phyloP scores from a whole-genome alignment of 805 yeast genomes.

The Starmerella floris region DNA sequence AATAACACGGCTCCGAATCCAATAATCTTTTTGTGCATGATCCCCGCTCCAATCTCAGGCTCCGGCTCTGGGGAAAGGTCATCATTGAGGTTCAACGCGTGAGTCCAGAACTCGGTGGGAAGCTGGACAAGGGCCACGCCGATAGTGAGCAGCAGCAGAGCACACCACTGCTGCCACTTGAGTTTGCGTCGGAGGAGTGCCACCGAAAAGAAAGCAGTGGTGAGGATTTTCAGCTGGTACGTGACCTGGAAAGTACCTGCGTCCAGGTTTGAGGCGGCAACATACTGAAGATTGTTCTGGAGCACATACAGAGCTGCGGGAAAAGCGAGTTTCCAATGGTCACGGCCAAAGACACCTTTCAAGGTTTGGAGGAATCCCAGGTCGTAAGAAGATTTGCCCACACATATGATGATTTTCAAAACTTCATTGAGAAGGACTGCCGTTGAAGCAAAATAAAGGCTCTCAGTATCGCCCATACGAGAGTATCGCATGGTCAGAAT shows the following conservation, averaged over 20 bases:
- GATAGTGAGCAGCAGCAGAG: constrained; percentile 28
- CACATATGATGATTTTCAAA: constrained; percentile 27
- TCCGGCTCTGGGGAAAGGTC: constrained; percentile 15
- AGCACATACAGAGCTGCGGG: constrained; percentile 33
- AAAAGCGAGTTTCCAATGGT: constrained; percentile 32
- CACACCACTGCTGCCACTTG: constrained; percentile 28
- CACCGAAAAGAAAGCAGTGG: constrained; percentile 33
- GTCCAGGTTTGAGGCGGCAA: constrained; percentile 32
- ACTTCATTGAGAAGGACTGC: constrained; percentile 32
- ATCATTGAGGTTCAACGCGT: constrained; percentile 10
- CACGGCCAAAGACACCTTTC: constrained; percentile 27
- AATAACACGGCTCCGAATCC: constrained; percentile 30
- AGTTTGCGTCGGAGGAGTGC: constrained; percentile 28
- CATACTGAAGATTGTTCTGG: constrained; percentile 32
- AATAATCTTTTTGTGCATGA: constrained; percentile 8
- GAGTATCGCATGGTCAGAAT: constrained; percentile 34
- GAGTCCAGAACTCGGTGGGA: constrained; percentile 21
- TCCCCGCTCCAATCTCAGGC: constrained; percentile 5
- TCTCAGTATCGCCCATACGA: constrained; percentile 29
- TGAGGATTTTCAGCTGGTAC: constrained; percentile 33
- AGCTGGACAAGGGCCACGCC: constrained; percentile 33
- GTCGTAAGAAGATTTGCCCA: constrained; percentile 20
- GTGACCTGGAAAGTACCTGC: constrained; percentile 35
- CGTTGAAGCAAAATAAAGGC: constrained; percentile 29
- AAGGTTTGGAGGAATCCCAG: constrained; percentile 22